phyloP scores from a whole-genome alignment of 345 rosid species.

The Acer campestre region DNA sequence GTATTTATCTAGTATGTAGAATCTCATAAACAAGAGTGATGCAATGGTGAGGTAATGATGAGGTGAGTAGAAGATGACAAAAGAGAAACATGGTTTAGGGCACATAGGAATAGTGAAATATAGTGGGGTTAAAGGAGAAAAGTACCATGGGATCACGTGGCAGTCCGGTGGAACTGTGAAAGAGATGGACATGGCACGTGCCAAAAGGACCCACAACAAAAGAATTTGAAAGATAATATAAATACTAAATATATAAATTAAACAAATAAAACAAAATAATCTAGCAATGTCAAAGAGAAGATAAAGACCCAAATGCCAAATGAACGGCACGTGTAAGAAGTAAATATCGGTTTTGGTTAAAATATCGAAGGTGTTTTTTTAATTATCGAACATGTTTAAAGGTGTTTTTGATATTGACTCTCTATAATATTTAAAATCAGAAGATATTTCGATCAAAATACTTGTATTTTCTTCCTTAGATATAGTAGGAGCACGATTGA shows the following conservation, averaged over 20 bases:
- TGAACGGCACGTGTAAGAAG: not conserved
- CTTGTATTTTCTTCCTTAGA: too few relatives aligned
- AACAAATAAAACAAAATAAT: not conserved
- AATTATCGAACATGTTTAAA: too few relatives aligned
- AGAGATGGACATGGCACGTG: not conserved
- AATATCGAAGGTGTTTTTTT: too few relatives aligned
- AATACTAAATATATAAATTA: not conserved
- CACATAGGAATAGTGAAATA: not conserved
- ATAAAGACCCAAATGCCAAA: too few relatives aligned
- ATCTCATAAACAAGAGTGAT: conserved; percentile 13
- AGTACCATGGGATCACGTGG: not conserved
- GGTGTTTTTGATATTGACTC: too few relatives aligned
- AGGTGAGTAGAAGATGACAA: conserved; percentile 20
- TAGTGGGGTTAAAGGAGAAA: not conserved
- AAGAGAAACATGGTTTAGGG: conserved; percentile 7
- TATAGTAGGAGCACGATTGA: too few relatives aligned
- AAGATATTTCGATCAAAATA: too few relatives aligned
- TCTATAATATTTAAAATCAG: too few relatives aligned
- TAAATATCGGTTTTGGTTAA: too few relatives aligned
- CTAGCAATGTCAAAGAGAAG: not conserved
- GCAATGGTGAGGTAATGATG: conserved; percentile 32
- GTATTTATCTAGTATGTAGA: too few relatives aligned
- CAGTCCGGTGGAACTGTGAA: not conserved
- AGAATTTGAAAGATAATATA: conserved; percentile 4
- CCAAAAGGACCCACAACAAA: not conserved